Conservation (phyloP, 768 basidiomycete species). For the Amanita subjunquillea region DNA sequence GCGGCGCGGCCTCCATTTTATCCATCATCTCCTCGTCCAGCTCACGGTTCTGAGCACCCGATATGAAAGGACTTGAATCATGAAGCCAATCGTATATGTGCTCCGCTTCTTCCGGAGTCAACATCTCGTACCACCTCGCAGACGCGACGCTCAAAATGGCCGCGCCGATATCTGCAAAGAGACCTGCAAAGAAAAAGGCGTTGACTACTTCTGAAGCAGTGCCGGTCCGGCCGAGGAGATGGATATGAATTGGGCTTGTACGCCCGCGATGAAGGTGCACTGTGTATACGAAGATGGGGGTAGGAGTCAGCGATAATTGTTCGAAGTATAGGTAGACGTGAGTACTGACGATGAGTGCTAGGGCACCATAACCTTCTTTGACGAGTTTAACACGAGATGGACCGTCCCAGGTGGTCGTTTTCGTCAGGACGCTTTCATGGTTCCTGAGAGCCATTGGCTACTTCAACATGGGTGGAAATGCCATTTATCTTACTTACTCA, state of each 20-base stretch:
- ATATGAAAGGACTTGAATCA: neutral
- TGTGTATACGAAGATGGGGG: neutral
- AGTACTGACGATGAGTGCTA: neutral
- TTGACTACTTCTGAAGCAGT: neutral
- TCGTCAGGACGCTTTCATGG: too few species aligned
- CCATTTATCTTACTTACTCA: too few species aligned
- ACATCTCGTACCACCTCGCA: constrained; percentile 4
- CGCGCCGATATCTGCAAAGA: neutral
- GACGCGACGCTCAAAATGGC: neutral
- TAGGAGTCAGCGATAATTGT: too few species aligned
- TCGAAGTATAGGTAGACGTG: too few species aligned
- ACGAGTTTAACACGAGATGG: too few species aligned
- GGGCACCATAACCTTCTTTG: too few species aligned
- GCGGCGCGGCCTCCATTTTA: too few species aligned
- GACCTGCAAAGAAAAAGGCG: constrained; percentile 2
- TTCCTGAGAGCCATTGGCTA: too few species aligned
- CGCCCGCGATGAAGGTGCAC: constrained; percentile 3
- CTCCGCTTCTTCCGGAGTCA: neutral
- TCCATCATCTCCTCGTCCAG: neutral
- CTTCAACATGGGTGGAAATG: too few species aligned
- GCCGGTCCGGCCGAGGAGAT: neutral
- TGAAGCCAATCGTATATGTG: constrained; percentile 3
- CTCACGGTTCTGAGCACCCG: neutral
- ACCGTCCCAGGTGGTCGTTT: too few species aligned
- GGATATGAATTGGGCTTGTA: neutral